Evolutionary conservation across 805 yeast genomes (phyloP).

Genomic region (Blastobotrys peoriensis): DNA sequence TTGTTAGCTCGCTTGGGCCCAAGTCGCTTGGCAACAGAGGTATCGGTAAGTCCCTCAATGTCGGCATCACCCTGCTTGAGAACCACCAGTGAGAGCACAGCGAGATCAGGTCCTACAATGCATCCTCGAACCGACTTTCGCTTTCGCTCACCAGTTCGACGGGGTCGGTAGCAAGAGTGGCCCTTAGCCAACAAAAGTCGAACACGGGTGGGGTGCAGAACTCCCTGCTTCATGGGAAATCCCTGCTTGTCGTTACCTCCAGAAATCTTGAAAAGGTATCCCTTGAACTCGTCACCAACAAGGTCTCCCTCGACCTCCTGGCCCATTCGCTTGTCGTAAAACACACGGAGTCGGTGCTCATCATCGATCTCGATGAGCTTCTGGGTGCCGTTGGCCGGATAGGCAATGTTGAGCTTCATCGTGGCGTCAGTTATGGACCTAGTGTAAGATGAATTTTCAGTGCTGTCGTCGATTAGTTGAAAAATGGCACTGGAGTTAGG

Average conservation of each 20-base stretch:
- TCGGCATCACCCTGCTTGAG: conserved; percentile 97
- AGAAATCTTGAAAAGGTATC: conserved; percentile 96
- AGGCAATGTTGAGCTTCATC: conserved; percentile 90
- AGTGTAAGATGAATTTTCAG: neutral
- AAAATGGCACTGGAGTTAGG: neutral
- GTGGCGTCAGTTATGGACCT: neutral
- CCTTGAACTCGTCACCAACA: conserved; percentile 98
- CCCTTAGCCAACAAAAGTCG: conserved; percentile 90
- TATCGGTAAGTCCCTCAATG: conserved; percentile 92
- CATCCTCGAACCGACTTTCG: conserved; percentile 99
- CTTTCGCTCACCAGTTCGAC: conserved; percentile 99
- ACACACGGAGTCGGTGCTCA: conserved; percentile 96
- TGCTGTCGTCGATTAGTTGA: neutral
- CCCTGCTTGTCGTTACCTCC: conserved; percentile 99
- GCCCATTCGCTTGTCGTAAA: conserved; percentile 99
- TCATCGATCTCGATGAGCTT: conserved; percentile 97
- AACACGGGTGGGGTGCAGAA: conserved; percentile 99
- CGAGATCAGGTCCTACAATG: conserved; percentile 94
- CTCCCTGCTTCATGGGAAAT: conserved; percentile 99
- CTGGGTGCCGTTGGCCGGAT: conserved; percentile 99
- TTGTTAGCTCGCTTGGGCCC: conserved; percentile 99
- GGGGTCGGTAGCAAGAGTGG: conserved; percentile 98
- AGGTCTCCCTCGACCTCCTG: conserved; percentile 99
- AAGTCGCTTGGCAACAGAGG: conserved; percentile 95
- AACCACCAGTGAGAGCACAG: conserved; percentile 88